phyloP scores from a whole-genome alignment of 1,284 basidiomycete genomes.

The Porodaedalea pini region DNA sequence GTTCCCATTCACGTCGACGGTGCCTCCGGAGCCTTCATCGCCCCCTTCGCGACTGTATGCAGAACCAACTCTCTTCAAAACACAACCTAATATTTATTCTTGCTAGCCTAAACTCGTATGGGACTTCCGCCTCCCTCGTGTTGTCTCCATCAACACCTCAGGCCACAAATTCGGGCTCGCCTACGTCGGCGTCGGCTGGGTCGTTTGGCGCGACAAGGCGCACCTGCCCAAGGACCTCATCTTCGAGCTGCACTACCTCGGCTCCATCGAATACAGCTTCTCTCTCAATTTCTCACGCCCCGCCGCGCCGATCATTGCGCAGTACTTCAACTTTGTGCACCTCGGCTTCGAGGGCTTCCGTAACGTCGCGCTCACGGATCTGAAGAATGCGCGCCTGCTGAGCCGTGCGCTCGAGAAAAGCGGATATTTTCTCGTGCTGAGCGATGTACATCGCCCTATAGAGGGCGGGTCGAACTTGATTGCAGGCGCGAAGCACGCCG shows the following conservation, averaged over 20 bases:
- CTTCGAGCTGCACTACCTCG: constrained; percentile 88
- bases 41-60: constrained; percentile 68
- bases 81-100: constrained; percentile 21
- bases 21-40: constrained; percentile 81
- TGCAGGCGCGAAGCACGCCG: constrained; percentile 35
- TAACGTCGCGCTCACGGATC: constrained; percentile 67
- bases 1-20: constrained; percentile 87
- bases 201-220: constrained; percentile 76
- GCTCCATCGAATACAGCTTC: constrained; percentile 65
- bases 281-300: constrained; percentile 95
- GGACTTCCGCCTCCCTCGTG: constrained; percentile 86
- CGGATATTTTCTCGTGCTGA: constrained; percentile 72
- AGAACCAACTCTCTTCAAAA: not conserved
- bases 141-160: constrained; percentile 85
- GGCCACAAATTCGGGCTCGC: constrained; percentile 89
- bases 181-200: constrained; percentile 88
- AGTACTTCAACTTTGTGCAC: constrained; percentile 90
- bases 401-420: constrained; percentile 83
- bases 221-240: constrained; percentile 85
- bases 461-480: constrained; percentile 27
- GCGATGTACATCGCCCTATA: constrained; percentile 60
- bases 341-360: constrained; percentile 84
- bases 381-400: constrained; percentile 82
- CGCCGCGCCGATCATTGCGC: constrained; percentile 85
- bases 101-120: constrained; percentile 71